These are phyloP conservation scores for Psophocarpus tetragonolobus DNA, from an alignment of 306 rosid species.

Conservation along the genomic window DNA sequence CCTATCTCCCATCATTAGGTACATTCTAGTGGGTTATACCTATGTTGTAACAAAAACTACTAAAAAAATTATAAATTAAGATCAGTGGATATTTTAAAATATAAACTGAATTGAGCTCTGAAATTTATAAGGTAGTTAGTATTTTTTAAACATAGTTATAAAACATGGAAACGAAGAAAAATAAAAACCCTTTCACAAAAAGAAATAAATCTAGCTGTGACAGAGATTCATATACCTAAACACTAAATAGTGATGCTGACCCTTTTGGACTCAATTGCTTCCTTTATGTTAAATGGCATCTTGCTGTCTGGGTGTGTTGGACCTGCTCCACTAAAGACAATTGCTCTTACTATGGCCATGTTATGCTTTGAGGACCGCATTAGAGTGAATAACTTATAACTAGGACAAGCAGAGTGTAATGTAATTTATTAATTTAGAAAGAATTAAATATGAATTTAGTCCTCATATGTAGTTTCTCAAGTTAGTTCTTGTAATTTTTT, in stretches of 20 bases:
- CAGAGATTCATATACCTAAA: neutral
- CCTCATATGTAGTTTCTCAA: too few species aligned
- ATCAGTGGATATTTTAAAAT: neutral
- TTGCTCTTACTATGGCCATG: neutral
- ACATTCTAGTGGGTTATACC: too few species aligned
- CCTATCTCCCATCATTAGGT: too few species aligned
- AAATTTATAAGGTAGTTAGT: neutral
- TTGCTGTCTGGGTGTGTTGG: neutral
- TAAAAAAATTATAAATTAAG: too few species aligned
- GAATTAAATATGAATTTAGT: too few species aligned
- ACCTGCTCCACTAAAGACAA: neutral
- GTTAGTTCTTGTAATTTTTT: too few species aligned
- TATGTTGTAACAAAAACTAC: too few species aligned
- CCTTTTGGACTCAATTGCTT: neutral
- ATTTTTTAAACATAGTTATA: too few species aligned
- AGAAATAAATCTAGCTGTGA: constrained; percentile 29
- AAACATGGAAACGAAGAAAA: neutral
- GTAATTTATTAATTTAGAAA: neutral
- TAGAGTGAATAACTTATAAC: neutral
- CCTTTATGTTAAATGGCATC: neutral
- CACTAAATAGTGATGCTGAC: neutral
- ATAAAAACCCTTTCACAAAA: neutral
- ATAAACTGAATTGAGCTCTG: too few species aligned
- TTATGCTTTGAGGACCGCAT: constrained; percentile 4
- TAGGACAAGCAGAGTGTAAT: neutral